Base-by-base conservation (phyloP, 1,139 yeast species). In the Kodamaea derodonti region DNA sequence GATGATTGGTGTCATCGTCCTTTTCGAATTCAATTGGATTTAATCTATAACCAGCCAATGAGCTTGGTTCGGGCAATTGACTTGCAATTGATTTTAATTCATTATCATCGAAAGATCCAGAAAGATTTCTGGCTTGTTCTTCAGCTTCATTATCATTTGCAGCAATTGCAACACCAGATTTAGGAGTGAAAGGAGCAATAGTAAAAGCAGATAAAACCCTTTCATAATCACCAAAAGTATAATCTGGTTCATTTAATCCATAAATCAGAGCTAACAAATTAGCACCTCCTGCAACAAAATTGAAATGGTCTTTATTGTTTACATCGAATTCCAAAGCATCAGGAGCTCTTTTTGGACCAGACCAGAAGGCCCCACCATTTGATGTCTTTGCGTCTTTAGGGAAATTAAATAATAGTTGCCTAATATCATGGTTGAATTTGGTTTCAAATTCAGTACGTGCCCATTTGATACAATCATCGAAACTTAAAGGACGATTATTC, bases 281-380 rank as follows among this genome's bases (percentile, higher is more conserved):
- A 7, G 98, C 97, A 40, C 84, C 98, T 13, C 87, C 95, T 33
- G 83, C 80, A 38, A 92, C 68, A 49, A 90, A 92, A 52, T 84
- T 78, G 56, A 81, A 75, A 56, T 92, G 97, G 51, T 85, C 83
- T 10, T 72, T 72, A 54, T 88, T 80, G 48, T 78, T 66, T 46
- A 83, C 70, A 53, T 88, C 95, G 57, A 92, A 90, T 13, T 48
- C 69, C 43, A 88, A 71, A 14, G 96, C 88, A 31, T 75, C 77
- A 36, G 99, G 99, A 15, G 96, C 95, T 59, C 98, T 81, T 66
- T 92, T 92, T 30, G 97, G 95, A 41, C 97, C 97, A 17, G 95
- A 80, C 99, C 99, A 92, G 65, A 92, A 92, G 46, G 95, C 94
- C 24, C 84, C 90, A 37, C 98, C 98, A 38, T 75, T 74, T 0